Conservation (phyloP, 2,329 filamentous ascomycete genomes). For the Dactylonectria macrodidyma region DNA sequence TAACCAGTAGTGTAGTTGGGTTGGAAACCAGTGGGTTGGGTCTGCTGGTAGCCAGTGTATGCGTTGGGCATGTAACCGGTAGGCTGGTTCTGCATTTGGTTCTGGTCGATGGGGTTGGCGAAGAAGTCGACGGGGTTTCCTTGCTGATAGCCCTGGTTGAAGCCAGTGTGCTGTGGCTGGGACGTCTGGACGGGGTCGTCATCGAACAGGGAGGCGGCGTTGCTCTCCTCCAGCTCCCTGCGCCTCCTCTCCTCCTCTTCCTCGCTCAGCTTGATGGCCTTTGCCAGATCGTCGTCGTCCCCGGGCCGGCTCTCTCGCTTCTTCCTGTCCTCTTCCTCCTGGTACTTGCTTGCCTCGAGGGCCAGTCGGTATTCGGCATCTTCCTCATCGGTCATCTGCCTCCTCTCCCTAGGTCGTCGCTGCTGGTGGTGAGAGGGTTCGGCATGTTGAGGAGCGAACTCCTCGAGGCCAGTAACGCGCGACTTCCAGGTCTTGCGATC, state of each 20-base stretch:
- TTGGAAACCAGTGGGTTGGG: conserved; percentile 64
- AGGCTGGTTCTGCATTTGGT: conserved; percentile 81
- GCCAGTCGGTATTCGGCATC: conserved; percentile 93
- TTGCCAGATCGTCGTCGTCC: conserved; percentile 91
- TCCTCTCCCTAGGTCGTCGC: conserved; percentile 64
- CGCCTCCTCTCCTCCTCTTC: conserved; percentile 93
- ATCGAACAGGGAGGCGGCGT: conserved; percentile 90
- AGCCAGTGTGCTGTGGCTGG: conserved; percentile 86
- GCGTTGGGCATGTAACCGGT: conserved; percentile 78
- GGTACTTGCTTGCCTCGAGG: conserved; percentile 93
- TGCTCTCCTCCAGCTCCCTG: conserved; percentile 88
- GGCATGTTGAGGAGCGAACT: conserved; percentile 70
- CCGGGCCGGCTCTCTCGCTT: conserved; percentile 77
- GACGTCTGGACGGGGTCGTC: conserved; percentile 73
- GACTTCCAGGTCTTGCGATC: conserved; percentile 98
- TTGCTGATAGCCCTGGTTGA: conserved; percentile 98
- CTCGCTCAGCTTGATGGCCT: conserved; percentile 94
- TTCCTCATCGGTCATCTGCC: conserved; percentile 78
- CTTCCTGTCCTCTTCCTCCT: conserved; percentile 90
- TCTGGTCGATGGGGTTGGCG: conserved; percentile 89
- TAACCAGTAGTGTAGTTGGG: conserved; percentile 79
- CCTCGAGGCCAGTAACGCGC: conserved; percentile 92
- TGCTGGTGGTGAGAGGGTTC: conserved; percentile 57
- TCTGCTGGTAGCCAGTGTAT: conserved; percentile 67
- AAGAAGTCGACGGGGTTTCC: conserved; percentile 97